A percentile compares a stretch with the other conserved stretches of the same genome.
Evolutionary conservation across 2,329 filamentous ascomycete genomes (phyloP).

Genomic region (Fusarium praegraminearum): DNA sequence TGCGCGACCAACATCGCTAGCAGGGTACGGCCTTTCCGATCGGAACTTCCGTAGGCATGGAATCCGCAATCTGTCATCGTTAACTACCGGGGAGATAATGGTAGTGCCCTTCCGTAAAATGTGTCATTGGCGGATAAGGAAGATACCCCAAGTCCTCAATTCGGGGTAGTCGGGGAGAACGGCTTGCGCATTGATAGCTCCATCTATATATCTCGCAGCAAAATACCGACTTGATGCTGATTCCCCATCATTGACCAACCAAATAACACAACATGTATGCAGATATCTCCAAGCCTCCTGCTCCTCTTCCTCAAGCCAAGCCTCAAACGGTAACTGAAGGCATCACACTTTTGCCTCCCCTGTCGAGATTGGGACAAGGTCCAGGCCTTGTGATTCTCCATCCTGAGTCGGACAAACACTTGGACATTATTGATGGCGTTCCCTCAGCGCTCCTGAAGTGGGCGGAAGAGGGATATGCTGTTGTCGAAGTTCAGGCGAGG

Average conservation of each 20-base stretch:
- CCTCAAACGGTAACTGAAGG: constrained; percentile 30
- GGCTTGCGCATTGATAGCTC: background rate
- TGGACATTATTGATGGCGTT: constrained; percentile 49
- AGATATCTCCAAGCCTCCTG: constrained; percentile 46
- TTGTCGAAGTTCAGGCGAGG: constrained; percentile 63
- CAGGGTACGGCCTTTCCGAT: constrained; percentile 20
- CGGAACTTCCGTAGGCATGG: constrained; percentile 27
- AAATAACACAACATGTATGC: constrained; percentile 34
- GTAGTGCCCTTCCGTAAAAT: background rate
- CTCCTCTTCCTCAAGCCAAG: constrained; percentile 43
- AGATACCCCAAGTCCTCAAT: background rate
- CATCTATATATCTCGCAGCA: background rate
- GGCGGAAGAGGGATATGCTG: constrained; percentile 77
- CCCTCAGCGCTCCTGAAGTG: constrained; percentile 73
- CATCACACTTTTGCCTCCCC: constrained; percentile 49
- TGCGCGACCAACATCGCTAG: fast-evolving
- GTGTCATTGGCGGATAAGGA: background rate
- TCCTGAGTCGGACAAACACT: constrained; percentile 7
- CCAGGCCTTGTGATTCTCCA: constrained; percentile 54
- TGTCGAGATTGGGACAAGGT: constrained; percentile 53
- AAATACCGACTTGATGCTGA: background rate
- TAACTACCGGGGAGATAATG: background rate
- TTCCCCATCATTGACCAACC: background rate
- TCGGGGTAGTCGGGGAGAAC: background rate
- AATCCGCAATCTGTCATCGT: background rate